Percentiles rank a stretch among this genome's conserved stretches.
Evolutionary conservation across 306 rosid genomes (phyloP).

Genomic region (Prunus mira): DNA sequence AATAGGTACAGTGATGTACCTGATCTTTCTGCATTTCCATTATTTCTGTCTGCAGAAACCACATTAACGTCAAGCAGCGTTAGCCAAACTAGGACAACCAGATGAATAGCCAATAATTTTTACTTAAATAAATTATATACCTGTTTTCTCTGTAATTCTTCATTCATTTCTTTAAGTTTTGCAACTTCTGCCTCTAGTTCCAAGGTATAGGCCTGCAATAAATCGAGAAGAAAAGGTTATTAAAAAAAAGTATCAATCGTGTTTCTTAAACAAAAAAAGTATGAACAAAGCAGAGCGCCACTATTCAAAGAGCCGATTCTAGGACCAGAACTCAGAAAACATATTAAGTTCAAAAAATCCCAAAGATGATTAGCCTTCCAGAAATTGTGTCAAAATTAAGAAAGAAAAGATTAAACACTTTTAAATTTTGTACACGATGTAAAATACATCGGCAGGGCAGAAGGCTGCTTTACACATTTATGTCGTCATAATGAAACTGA

Average conservation of each 20-base stretch:
- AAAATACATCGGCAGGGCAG: not conserved
- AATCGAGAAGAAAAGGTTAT: conserved; percentile 6
- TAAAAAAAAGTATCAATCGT: not conserved
- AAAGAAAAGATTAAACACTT: not conserved
- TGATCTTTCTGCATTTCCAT: conserved; percentile 64
- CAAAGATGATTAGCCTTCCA: not conserved
- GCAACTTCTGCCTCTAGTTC: conserved; percentile 89
- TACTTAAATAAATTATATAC: conserved; percentile 24
- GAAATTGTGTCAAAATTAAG: not conserved
- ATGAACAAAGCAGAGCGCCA: not conserved
- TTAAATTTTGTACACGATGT: too few relatives aligned
- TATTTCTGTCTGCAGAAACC: conserved; percentile 55
- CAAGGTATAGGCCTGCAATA: conserved; percentile 81
- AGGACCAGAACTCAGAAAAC: not conserved
- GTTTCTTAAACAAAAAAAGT: not conserved
- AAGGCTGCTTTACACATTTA: not conserved
- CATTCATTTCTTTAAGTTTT: conserved; percentile 67
- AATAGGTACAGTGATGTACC: conserved; percentile 32
- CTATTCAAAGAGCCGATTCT: not conserved
- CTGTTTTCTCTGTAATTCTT: conserved; percentile 75
- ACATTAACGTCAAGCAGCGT: conserved; percentile 23
- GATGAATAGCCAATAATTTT: not conserved
- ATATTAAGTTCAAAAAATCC: not conserved
- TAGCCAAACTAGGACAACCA: not conserved
- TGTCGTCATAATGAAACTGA: not conserved